Evolutionary conservation across 768 basidiomycete species (phyloP), one percentile per base, ranked within the genome.

Genomic region (Trametes cingulata): DNA sequence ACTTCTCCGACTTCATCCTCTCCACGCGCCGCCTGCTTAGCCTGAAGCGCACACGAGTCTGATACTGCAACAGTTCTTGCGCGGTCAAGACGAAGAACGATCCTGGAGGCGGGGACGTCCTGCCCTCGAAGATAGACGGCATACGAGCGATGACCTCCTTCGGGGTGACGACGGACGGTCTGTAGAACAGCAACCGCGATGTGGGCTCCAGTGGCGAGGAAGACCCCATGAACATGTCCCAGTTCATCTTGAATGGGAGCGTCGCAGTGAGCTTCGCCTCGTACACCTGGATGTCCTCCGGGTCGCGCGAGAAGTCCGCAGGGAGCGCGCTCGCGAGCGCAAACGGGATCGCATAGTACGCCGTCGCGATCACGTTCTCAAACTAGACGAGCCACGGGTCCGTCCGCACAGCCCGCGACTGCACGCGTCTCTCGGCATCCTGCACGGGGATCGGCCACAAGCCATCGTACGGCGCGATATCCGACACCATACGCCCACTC

Each of bases 391-490:
- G 56, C 67, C 72, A 60, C 60, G 65, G 47, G 70, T 71, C 56
- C 7, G 65, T 59, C 51, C 64, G 60, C 1, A 68, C 56, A 15
- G 48, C 47, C 12, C 66, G 61, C 35, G 45, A 14, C 1, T 52
- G 35, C 22, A 68, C 67, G 25, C 71, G 68, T 25, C 25, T 29
- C 12, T 13, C 6, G 6, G 41, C 25, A 13, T 70, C 59, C 4
- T 52, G 43, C n/a, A 70, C 20, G 5, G 70, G 69, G 13, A 72
- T 68, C 15, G 76, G 76, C 35, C 67, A 63, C 2, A 36, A 39
- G 8, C 52, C 67, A 13, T 63, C 53, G 65, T 73, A 75, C 4
- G 71, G 68, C n/a, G 58, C 54, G 52, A 65, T 65, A 56, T 73
- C 70, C 35, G 70, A 70, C 35, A 61, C 45, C 41, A 74, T 58